These are phyloP conservation scores for Cinchona pubescens DNA, from an alignment of 257 asterid genomes.

Conservation along the genomic window DNA sequence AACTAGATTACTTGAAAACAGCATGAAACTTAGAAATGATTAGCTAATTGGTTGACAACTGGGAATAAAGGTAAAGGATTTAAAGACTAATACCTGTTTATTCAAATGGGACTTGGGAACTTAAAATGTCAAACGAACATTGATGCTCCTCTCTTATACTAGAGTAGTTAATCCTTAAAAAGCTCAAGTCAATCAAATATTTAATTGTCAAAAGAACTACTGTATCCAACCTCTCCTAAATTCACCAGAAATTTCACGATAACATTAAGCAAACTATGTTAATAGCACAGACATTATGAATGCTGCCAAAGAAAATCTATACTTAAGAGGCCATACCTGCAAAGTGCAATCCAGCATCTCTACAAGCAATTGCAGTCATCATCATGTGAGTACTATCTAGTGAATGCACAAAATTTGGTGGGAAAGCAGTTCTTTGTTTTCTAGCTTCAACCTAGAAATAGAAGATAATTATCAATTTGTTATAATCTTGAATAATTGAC, in stretches of 20 bases:
- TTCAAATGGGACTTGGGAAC: neutral
- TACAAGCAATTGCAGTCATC: constrained; percentile 98
- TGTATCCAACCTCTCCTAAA: neutral
- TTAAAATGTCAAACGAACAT: neutral
- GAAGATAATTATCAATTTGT: constrained; percentile 7
- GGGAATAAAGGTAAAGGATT: neutral
- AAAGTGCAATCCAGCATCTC: constrained; percentile 76
- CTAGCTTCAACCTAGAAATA: constrained; percentile 66
- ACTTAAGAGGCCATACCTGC: constrained; percentile 54
- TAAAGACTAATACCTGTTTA: neutral
- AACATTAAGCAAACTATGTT: neutral
- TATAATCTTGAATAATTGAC: constrained; percentile 2
- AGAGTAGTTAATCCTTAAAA: neutral
- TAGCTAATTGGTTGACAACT: neutral
- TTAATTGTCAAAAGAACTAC: neutral
- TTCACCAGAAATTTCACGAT: neutral
- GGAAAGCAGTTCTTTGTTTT: constrained; percentile 93
- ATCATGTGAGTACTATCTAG: constrained; percentile 95
- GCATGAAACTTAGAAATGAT: no score
- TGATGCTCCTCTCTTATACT: neutral
- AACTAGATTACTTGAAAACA: neutral
- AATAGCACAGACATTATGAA: no score
- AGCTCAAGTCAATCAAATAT: neutral
- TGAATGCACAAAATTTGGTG: constrained; percentile 95
- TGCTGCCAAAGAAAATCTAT: neutral